These are phyloP conservation scores for Laburnicola sp. DNA, from an alignment of 2,329 filamentous ascomycete species.

Conservation along the genomic window DNA sequence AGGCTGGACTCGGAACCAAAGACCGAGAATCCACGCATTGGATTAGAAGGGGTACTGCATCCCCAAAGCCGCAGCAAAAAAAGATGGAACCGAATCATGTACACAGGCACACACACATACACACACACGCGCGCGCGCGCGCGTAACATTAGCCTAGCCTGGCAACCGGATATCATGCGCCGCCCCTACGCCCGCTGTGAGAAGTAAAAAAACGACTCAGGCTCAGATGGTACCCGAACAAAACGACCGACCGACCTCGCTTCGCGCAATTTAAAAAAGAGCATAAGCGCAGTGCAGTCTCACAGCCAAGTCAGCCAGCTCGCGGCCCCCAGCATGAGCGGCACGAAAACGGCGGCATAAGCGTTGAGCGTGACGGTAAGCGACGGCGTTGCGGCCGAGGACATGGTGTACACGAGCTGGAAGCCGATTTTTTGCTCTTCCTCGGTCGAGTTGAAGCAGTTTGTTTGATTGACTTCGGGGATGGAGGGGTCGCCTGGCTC, in stretches of 20 bases:
- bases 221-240: not conserved
- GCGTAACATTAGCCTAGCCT: no score
- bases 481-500: slow-evolving; percentile 69
- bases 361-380: slow-evolving; percentile 28
- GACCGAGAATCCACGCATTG: no score
- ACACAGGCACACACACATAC: no score
- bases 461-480: slow-evolving; percentile 71
- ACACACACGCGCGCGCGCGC: no score
- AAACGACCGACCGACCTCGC: not conserved
- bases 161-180: no score
- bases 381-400: slow-evolving; percentile 37
- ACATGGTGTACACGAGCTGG: slow-evolving; percentile 70
- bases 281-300: not conserved
- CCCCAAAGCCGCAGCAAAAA: no score
- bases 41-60: no score
- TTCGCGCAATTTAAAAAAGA: slow-evolving; percentile 2
- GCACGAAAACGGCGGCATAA: slow-evolving; percentile 32
- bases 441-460: slow-evolving; percentile 82
- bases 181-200: no score
- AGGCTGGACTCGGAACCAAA: no score
- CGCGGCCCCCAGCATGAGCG: slow-evolving; percentile 31
- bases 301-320: slow-evolving; percentile 35
- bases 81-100: no score
- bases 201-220: no score
- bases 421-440: slow-evolving; percentile 61